Evolutionary conservation across 192 early-diverging fungal species (phyloP), one percentile per base, ranked within the genome.

Genomic region (Coemansia pectinata): DNA sequence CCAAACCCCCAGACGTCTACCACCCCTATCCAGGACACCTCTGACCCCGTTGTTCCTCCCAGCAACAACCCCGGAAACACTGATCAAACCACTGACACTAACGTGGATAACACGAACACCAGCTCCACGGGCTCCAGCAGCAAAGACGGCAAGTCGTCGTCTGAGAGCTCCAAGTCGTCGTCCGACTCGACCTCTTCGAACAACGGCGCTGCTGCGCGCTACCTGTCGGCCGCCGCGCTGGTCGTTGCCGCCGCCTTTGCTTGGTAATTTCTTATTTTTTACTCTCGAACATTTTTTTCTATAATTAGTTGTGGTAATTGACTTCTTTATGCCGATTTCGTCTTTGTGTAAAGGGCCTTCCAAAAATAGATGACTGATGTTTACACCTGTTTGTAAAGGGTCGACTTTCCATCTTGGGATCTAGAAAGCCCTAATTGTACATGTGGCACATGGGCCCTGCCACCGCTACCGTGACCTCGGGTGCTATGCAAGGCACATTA

Each of bases 161-260:
- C 25, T 27, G 31, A 70, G 55, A 31, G 65, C 40, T 45, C 63
- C 41, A 44, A 71, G 12, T 67, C 76, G 7, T 64, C 69, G 29
- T 34, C 62, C 31, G 42, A 66, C 5, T 63, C 64, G 17, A 55
- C 70, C 60, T 25, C 50, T 3, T 57, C 63, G 27, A 65, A 62
- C 57, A 67, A 61, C 52, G 66, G 55, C 23, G 67, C 73, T 38
- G 66, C 70, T 59, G 48, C 42, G 19, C 67, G 67, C 60, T 64
- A 76, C 53, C 63, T 81, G 39, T 76, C 79, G 42, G 65, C 53
- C 23, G 79, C 70, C 31, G 78, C 78, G 25, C 29, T 69, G 17
- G 50, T 72, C 34, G 67, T 60, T 63, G 79, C 79, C 36, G 62
- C 69, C 4, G 62, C 44, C 33, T 53, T 75, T 55, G 61, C 59